Evolutionary conservation across 139 green algal genomes (phyloP), one percentile per base, ranked within the genome.

Genomic region (Chlamydomonas sphaeroides): DNA sequence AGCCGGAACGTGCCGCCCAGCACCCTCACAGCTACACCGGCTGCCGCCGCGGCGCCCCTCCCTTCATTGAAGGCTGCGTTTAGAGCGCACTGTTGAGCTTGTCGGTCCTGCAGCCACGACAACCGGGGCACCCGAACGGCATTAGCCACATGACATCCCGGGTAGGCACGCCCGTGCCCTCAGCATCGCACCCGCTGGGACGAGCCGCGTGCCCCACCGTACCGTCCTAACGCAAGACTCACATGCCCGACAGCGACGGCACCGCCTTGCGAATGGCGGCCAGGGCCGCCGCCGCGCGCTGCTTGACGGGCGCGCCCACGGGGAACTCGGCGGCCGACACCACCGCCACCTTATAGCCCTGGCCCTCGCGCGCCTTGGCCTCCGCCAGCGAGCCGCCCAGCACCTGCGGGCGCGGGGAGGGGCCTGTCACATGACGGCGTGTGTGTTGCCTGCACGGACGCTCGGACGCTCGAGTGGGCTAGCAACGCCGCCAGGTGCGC

Each of bases 321-420:
- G 66, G 66, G 21, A 57, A 82, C n/a, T 63, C 83, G 21, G 82
- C 73, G 20, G 49, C 36, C 21, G 81, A 32, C 32, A 90, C 67
- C 36, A 83, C 38, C 45, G 83, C 86, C 38, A 79, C 68, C 86
- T 90, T 88, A 86, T 88, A 90, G 72, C 89, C 89, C 36, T 85
- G 68, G 2, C 76, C 72, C 78, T 88, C 82, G 25, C 90, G 79
- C 74, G 91, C 68, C 21, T 66, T 33, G 11, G 68, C 84, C 8
- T 45, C 75, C 0, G 87, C 83, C n/a, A 78, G 32, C 1, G 85
- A 76, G 26, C 86, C 78, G 71, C 89, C 89, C 57, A 93, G 83
- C 3, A 83, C 78, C 80, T 85, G 79, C 45, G 32, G n/a, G n/a
- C n/a, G n/a, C n/a, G n/a, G n/a, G n/a, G n/a, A n/a, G n/a, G n/a